Evolutionary conservation across 2,329 filamentous ascomycete species (phyloP), one percentile per base, ranked within the genome.

Genomic region (Sporothrix protearum): DNA sequence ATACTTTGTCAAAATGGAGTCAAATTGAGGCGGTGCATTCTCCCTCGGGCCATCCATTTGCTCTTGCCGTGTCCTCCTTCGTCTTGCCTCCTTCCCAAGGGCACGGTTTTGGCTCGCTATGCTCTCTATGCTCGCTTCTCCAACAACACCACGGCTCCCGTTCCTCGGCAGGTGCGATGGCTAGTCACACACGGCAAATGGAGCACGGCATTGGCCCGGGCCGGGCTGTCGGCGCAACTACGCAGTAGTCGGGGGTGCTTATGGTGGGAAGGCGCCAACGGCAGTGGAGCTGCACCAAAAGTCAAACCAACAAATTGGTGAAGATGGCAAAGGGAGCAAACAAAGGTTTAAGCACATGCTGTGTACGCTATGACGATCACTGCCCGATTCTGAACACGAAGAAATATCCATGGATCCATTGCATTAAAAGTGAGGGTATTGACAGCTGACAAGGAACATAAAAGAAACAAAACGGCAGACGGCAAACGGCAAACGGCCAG

Each of bases 151-250:
- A n/a, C 33, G 4, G 57, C 57, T 63, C 33, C 28, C 57, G 57
- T 42, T 42, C 57, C 12, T n/a, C 33, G 57, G 57, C 33, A 63
- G 39, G 39, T 47, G 61, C 39, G 39, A 47, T 64, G 39, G 1
- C 16, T n/a, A 2, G 39, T 12, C 36, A 25, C 36, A 45, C 36
- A 61, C 36, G 67, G 51, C 53, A 39, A 36, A 61, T 70, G 71
- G 71, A 49, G 28, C 51, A 25, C 63, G 70, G 68, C 72, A 66
- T 73, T 73, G 72, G 53, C 47, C 72, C 72, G 72, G 63, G 33
- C 71, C 72, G 70, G 72, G 22, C n/a, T 49, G 63, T 49, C 63
- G 63, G 63, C 33, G 42, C 25, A n/a, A 49, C 63, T 51, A n/a
- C n/a, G n/a, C n/a, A n/a, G n/a, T n/a, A 10, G 25, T n/a, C 16